phyloP scores from a whole-genome alignment of 2,329 filamentous ascomycete species.

The Ceratocystis alfenasii region DNA sequence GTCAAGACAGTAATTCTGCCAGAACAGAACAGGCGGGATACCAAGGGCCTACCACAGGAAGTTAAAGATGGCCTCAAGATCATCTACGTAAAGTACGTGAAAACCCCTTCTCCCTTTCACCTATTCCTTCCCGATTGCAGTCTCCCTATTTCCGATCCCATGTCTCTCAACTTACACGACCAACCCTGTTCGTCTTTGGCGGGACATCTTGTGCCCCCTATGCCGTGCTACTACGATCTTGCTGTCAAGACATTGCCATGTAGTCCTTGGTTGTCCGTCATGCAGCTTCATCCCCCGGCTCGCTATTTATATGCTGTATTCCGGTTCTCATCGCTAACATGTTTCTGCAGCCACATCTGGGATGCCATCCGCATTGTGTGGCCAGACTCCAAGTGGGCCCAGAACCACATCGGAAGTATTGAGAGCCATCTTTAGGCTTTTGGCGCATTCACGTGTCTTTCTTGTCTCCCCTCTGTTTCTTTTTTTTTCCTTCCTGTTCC shows the following conservation, averaged over 20 bases:
- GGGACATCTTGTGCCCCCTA: neutral
- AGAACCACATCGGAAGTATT: conserved; percentile 52
- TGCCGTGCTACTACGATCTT: neutral
- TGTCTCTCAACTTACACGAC: conserved; percentile 18
- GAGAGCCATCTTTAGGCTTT: conserved; percentile 62
- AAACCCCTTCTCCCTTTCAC: neutral
- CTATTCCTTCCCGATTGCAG: conserved; percentile 33
- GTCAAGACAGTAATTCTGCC: conserved; percentile 90
- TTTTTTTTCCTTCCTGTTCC: neutral
- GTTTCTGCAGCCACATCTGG: conserved; percentile 63
- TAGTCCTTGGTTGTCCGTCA: neutral
- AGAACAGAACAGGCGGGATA: conserved; percentile 80
- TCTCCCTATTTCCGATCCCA: conserved; percentile 21
- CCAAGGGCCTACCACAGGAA: conserved; percentile 78
- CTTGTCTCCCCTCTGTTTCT: conserved; percentile 4
- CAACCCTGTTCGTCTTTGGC: neutral
- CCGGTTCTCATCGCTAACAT: conserved; percentile 21
- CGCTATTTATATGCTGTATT: conserved; percentile 22
- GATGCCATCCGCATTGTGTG: conserved; percentile 84
- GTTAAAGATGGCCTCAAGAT: conserved; percentile 81
- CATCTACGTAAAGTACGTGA: conserved; percentile 67
- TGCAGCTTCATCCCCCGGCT: conserved; percentile 4
- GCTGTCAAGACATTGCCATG: neutral
- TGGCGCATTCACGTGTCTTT: neutral
- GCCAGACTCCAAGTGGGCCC: conserved; percentile 79